Percentiles rank a stretch among this genome's conserved stretches.
Evolutionary conservation across 139 green algal genomes (phyloP).

Genomic region (Ulvella scutata): DNA sequence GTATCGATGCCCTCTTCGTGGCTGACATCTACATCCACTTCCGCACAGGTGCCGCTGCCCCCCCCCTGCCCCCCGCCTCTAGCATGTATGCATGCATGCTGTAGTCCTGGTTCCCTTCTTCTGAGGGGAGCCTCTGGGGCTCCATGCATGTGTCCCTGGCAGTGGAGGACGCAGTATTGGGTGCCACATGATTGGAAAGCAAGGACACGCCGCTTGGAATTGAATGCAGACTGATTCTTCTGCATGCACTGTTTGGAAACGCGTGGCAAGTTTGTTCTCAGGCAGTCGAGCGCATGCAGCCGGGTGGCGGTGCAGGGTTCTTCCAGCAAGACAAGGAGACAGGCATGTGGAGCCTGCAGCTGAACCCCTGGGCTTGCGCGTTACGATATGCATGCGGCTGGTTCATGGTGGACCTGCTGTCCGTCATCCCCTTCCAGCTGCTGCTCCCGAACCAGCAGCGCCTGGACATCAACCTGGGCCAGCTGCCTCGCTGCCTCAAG

Average conservation of each 20-base stretch:
- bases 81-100: not conserved
- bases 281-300: no score
- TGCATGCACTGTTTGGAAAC: no score
- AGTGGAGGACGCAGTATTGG: no score
- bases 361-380: not conserved
- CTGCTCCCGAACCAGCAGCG: not conserved
- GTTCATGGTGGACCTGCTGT: not conserved
- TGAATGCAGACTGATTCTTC: no score
- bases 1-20: not conserved
- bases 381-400: not conserved
- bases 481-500: not conserved
- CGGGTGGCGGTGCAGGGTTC: not conserved
- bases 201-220: no score
- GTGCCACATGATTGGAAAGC: no score
- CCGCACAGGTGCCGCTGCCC: not conserved
- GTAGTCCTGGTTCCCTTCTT: no score
- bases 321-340: not conserved
- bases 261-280: no score
- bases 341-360: not conserved
- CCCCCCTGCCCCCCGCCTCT: not conserved
- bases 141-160: no score
- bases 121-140: no score
- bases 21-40: not conserved
- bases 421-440: not conserved
- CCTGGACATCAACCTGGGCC: not conserved